phyloP scores from a whole-genome alignment of 306 rosid species.

The Begonia fuchsioides region DNA sequence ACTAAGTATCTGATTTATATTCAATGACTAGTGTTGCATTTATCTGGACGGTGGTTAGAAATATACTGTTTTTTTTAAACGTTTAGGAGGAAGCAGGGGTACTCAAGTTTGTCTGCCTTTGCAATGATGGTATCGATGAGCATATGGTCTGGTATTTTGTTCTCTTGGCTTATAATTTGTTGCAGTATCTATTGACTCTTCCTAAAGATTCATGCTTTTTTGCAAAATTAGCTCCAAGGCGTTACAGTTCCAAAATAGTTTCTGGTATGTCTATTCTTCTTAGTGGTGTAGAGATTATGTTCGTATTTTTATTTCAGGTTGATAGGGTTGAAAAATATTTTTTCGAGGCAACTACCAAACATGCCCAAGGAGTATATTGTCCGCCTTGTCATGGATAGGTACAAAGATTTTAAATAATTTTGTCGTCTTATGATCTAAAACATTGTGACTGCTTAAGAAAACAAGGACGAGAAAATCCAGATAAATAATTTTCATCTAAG shows the following conservation, averaged over 20 bases:
- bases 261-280: no score
- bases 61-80: background rate
- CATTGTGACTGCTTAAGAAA: no score
- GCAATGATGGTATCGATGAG: conserved; percentile 72
- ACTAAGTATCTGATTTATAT: no score
- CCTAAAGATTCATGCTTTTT: background rate
- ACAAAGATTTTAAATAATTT: conserved; percentile 3
- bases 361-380: conserved; percentile 99
- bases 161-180: conserved; percentile 4
- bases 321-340: conserved; percentile 93
- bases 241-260: no score
- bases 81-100: conserved; percentile 78
- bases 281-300: no score
- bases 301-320: conserved; percentile 26
- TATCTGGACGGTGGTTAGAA: no score
- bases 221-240: background rate
- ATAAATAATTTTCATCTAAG: no score
- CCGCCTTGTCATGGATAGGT: conserved; percentile 99
- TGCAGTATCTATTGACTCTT: background rate
- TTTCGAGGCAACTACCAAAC: conserved; percentile 87
- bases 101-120: conserved; percentile 66
- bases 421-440: background rate
- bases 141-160: conserved; percentile 84
- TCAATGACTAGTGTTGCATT: no score
- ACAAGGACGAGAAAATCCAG: no score